Base-by-base conservation (phyloP, 2,329 filamentous ascomycete genomes). In the Ophiostoma quercus region DNA sequence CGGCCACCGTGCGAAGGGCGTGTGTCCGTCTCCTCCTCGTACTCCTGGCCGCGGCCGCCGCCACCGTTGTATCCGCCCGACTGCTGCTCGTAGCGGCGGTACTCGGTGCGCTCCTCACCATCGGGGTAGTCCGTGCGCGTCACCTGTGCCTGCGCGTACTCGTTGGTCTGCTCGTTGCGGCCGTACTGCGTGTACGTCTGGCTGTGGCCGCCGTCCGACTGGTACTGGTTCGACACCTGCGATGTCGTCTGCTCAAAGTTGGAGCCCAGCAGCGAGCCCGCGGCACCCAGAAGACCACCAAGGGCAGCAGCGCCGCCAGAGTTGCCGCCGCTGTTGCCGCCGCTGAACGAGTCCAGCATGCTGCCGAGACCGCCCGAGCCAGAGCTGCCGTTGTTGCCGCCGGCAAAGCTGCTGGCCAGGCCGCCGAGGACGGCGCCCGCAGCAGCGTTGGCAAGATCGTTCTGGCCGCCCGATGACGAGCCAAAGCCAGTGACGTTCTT, bases 241-340 rank as follows among this genome's bases (percentile, higher is more conserved):
- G 39, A 74, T 81, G 75, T 87, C 82, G 70, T 83, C 39, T 37
- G 87, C 87, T 82, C 43, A 72, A 75, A 75, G 32, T 73, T 75
- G n/a, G 74, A 73, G 29, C 75, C 76, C 6, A 96, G 84, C 19
- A 94, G 80, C 54, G 86, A 87, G 47, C 85, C 85, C 39, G 91
- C 90, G 43, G 88, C 87, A 69, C 88, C 89, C 14, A 96, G 82
- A 62, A 96, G 80, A 32, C 89, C 88, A 39, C 90, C 90, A 1
- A 92, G 77, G 12, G 86, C 86, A 67, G 89, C 87, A 66, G 60
- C 71, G 16, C 39, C 54, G 11, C 19, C 47, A 25, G 62, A 32
- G 66, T 60, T 68, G 25, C 65, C 7, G 19, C 66, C 70, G 9
- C 68, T 54, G 22, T 34, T 47, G 12, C 63, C 63, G 19, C 71